Base-by-base conservation (phyloP, 2,329 filamentous ascomycete species). In the Pestalotiopsis sp. region DNA sequence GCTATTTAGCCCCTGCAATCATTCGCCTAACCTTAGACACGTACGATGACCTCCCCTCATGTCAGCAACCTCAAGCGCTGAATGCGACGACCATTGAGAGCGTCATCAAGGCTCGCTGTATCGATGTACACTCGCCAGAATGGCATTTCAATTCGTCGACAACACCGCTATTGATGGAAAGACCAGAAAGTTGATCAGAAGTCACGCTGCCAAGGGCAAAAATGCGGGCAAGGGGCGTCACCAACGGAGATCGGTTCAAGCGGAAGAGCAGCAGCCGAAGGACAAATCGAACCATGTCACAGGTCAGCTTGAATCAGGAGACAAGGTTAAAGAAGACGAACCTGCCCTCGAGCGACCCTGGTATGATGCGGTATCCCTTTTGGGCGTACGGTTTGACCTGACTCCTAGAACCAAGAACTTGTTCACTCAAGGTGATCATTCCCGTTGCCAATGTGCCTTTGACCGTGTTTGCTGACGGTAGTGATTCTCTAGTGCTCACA, bases 161-260 rank as follows among this genome's bases (percentile, higher is more conserved):
- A 70, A 69, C 59, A 39, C 68, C 17, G 14, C 63, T 3, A 69
- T 65, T 17, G 70, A 73, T n/a, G 65, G 39, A 59, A 69, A 67
- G n/a, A 68, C 72, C 9, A 64, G 71, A 41, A 70, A 49, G 11
- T 38, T 70, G 23, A 73, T 74, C 23, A 70, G 72, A 57, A 74
- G 71, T 36, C 71, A 73, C 41, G 72, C 67, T 59, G 72, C 71
- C 3, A 72, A 70, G 31, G 72, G 72, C n/a, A 74, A 71, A 69
- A 74, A 73, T 41, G 49, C 71, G 1, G 64, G 64, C 45, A 68
- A 67, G 13, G 25, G 38, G 12, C 58, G 64, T 11, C 39, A n/a
- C 12, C 14, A 23, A 11, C 14, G 23, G 12, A 58, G 17, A 25
- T 45, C 9, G 27, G 49, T 25, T 27, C n/a, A 11, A 17, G 14